Evolutionary conservation across 176 grass and related monocot genomes (phyloP), one percentile per base, ranked within the genome.

Genomic region (Urochloa ruziziensis): DNA sequence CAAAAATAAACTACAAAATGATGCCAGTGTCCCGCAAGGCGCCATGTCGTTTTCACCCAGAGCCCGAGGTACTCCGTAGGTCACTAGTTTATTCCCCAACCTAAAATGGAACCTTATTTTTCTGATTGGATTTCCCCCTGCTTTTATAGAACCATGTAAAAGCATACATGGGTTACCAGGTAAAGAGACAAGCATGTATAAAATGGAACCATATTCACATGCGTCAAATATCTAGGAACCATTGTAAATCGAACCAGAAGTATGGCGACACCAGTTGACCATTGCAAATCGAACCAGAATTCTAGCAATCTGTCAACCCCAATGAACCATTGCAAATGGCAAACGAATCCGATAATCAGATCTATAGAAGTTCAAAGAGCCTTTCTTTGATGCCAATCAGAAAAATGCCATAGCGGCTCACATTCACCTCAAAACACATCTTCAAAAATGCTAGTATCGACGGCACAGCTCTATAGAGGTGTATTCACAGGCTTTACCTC

Each of bases 401-500:
- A 58, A 36, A 54, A 80, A 35, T 7, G 19, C 30, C 40, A 70
- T 13, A 24, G 14, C 35, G 25, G 46, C 64, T 78, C 57, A 52
- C 29, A 67, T 23, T 81, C 47, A 79, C 32, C 73, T 21, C 74
- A 79, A 68, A 83, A 83, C 3, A 49, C 60, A 62, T 53, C 52
- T 83, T 69, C 74, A 63, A 73, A 90, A 83, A 79, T 86, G 64
- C 10, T 81, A 78, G 49, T 21, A 64, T 29, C n/a, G 7, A 79
- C 3, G 60, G 62, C 59, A 67, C 49, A 51, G 70, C 74, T 83
- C 84, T 87, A 89, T 89, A 35, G 28, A 73, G 46, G 70, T 52
- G 67, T 90, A 90, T 83, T 86, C 89, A 87, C 89, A 83, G 32
- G 51, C 67, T 80, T 69, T 58, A 44, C 49, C 80, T 78, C 68